These are phyloP conservation scores for Tremella mesenterica DNA, from an alignment of 768 basidiomycete genomes.

Conservation along the genomic window DNA sequence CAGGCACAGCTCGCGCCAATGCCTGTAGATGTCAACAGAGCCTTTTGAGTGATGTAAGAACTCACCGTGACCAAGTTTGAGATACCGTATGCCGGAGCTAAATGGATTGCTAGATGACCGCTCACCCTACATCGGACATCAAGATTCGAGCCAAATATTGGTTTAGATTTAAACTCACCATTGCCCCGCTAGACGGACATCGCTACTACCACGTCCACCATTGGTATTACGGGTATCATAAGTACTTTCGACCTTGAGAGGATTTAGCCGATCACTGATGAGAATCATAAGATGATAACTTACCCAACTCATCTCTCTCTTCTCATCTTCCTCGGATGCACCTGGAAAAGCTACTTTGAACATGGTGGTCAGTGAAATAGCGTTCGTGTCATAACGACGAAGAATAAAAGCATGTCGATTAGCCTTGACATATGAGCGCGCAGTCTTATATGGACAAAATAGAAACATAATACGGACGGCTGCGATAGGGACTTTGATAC, in stretches of 20 bases:
- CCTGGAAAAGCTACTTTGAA: constrained; percentile 87
- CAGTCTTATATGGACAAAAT: constrained; percentile 8
- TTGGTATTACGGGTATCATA: constrained; percentile 73
- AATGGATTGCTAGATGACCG: constrained; percentile 53
- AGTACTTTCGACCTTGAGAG: constrained; percentile 53
- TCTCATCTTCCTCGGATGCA: constrained; percentile 67
- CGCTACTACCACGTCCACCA: constrained; percentile 54
- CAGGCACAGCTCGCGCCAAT: constrained; percentile 65
- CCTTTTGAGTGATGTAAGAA: background rate
- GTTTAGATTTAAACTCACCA: constrained; percentile 50
- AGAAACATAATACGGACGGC: too few relatives aligned
- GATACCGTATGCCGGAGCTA: constrained; percentile 63
- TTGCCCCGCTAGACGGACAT: constrained; percentile 75
- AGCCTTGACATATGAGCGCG: constrained; percentile 30
- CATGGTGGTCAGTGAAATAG: constrained; percentile 89
- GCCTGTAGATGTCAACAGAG: constrained; percentile 41
- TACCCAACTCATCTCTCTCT: constrained; percentile 67
- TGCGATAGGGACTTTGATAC: constrained; percentile 84
- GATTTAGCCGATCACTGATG: constrained; percentile 1
- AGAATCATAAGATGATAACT: background rate
- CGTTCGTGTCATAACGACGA: constrained; percentile 84
- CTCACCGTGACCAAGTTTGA: constrained; percentile 45
- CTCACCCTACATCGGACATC: constrained; percentile 44
- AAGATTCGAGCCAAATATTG: background rate
- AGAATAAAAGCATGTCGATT: constrained; percentile 82